Conservation (phyloP, 768 basidiomycete genomes). For the Rhodotorula kratochvilovae region DNA sequence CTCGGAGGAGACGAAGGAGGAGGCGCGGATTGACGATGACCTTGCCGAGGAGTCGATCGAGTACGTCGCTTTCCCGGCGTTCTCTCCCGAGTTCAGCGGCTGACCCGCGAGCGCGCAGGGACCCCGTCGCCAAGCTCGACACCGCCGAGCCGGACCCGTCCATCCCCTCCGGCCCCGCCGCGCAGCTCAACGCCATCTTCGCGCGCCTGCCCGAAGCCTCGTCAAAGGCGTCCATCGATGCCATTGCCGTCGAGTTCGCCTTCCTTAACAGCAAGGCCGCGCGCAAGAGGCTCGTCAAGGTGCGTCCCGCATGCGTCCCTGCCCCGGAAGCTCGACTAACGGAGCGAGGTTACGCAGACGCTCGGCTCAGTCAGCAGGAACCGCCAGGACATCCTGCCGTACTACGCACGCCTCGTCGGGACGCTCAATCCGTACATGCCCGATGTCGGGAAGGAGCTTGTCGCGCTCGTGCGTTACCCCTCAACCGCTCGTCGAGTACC, state of each 20-base stretch:
- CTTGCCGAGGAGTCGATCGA: conserved; percentile 53
- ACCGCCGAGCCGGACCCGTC: conserved; percentile 52
- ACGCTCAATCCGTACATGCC: conserved; percentile 89
- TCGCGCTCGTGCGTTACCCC: conserved; percentile 52
- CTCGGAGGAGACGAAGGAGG: conserved; percentile 2
- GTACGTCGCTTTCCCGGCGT: conserved; percentile 45
- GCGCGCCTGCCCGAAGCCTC: conserved; percentile 91
- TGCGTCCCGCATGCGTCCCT: conserved; percentile 43
- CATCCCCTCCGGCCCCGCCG: conserved; percentile 79
- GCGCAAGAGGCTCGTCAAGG: conserved; percentile 82
- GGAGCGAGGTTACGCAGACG: conserved; percentile 54
- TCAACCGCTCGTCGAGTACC: not conserved
- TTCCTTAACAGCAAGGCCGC: conserved; percentile 96
- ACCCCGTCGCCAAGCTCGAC: conserved; percentile 19
- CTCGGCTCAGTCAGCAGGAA: conserved; percentile 78
- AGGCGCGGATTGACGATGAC: conserved; percentile 50
- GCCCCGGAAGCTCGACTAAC: conserved; percentile 3
- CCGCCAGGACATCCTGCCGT: conserved; percentile 81
- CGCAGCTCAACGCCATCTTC: conserved; percentile 82
- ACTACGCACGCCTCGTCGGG: conserved; percentile 84
- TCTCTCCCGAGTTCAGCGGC: too few species aligned
- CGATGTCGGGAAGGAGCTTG: conserved; percentile 77
- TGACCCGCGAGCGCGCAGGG: not conserved
- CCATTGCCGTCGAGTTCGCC: conserved; percentile 90
- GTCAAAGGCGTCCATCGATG: conserved; percentile 81